Evolutionary conservation across 495 filamentous ascomycete genomes (phyloP).

Genomic region (Xylaria palmicola): DNA sequence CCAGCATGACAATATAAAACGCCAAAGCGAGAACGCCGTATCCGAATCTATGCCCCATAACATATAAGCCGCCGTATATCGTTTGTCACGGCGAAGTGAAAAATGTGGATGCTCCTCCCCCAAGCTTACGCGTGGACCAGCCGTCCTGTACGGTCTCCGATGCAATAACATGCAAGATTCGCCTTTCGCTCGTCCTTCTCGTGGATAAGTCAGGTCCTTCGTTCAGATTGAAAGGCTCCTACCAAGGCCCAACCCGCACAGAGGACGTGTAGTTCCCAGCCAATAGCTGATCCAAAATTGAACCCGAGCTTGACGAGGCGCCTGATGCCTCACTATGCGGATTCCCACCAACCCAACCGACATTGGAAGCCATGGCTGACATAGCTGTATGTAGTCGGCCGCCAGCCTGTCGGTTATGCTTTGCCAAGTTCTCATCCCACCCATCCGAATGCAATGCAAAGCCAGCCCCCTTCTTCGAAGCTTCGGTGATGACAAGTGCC

Average conservation of each 20-base stretch:
- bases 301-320: constrained; percentile 35
- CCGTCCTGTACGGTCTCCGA: constrained; percentile 2
- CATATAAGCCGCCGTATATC: constrained; percentile 10
- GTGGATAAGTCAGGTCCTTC: no score
- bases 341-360: constrained; percentile 75
- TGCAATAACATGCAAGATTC: constrained; percentile 2
- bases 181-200: background rate
- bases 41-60: constrained; percentile 18
- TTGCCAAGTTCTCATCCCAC: constrained; percentile 86
- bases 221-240: background rate
- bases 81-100: background rate
- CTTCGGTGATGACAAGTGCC: constrained; percentile 88
- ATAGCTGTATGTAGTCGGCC: constrained; percentile 82
- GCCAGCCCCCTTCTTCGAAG: constrained; percentile 85
- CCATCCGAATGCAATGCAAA: constrained; percentile 87
- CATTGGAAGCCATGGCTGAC: constrained; percentile 65
- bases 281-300: constrained; percentile 75
- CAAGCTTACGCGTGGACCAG: constrained; percentile 1
- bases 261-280: constrained; percentile 75
- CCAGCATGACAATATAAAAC: constrained; percentile 8
- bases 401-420: constrained; percentile 84
- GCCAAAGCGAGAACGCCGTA: constrained; percentile 16
- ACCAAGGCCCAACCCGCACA: constrained; percentile 50
- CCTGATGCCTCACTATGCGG: constrained; percentile 32
- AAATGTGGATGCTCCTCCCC: constrained; percentile 7